Conservation (phyloP, 139 green algal genomes). For the Ettlia oleoabundans region DNA sequence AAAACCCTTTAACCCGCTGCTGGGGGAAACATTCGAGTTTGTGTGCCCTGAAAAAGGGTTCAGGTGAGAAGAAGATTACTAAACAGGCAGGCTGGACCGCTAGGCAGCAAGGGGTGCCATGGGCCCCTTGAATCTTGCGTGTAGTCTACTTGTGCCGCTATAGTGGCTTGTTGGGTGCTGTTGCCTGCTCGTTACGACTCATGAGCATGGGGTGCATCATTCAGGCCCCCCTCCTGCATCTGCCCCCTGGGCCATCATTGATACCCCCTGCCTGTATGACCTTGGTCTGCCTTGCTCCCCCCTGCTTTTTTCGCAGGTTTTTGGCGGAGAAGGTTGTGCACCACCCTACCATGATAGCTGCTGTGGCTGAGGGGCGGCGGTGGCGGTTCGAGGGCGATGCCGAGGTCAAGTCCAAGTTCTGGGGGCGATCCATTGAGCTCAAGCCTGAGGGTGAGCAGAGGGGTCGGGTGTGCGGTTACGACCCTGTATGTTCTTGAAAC, state of each 20-base stretch:
- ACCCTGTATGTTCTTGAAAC: neutral
- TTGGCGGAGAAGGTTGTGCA: constrained; percentile 82
- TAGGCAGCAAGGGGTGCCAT: neutral
- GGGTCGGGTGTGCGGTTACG: neutral
- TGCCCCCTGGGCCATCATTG: too few relatives aligned
- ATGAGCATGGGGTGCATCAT: too few relatives aligned
- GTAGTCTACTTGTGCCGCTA: too few relatives aligned
- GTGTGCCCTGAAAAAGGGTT: constrained; percentile 68
- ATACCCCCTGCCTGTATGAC: too few relatives aligned
- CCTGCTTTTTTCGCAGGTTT: constrained; percentile 25
- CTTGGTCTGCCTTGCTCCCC: too few relatives aligned
- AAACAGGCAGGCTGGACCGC: neutral
- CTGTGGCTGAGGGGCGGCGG: constrained; percentile 62
- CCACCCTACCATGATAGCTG: constrained; percentile 84
- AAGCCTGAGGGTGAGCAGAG: constrained; percentile 62
- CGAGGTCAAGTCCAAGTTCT: constrained; percentile 93
- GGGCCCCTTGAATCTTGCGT: neutral
- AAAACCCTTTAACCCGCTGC: constrained; percentile 83
- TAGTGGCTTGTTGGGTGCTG: too few relatives aligned
- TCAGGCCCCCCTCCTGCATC: too few relatives aligned
- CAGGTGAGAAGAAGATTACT: constrained; percentile 2
- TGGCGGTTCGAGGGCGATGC: constrained; percentile 80
- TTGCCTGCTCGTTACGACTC: too few relatives aligned
- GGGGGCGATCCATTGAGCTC: constrained; percentile 89
- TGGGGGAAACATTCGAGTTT: constrained; percentile 83